Base-by-base conservation (phyloP, 352 stramenopile genomes). In the Globisporangium paroecandrum region DNA sequence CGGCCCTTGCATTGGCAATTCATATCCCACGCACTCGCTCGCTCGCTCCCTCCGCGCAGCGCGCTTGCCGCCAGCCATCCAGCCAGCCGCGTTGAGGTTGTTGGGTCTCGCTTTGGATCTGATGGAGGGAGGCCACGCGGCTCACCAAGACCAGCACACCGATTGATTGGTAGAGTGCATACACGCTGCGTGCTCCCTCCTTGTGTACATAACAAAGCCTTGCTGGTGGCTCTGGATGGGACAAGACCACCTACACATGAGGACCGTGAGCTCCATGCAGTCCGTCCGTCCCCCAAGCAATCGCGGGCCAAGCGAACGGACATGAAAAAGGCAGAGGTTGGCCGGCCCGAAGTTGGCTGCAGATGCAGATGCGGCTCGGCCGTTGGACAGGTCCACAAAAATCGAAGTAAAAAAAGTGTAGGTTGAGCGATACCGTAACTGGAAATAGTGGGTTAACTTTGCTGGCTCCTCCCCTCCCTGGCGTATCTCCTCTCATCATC, bases 331-430 rank as follows among this genome's bases (percentile, higher is more conserved):
- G 41, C 41, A 27, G 13, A 62, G 10, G 22, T 51, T 24, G 36
- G 58, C 34, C 10, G 22, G 34, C 24, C 22, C 0, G 4, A n/a
- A 18, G 12, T 7, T 47, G 4, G 25, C 13, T 29, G 25, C 29
- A 60, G 59, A 57, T 56, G 58, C 18, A 24, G 32, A 13, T 36
- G 24, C 15, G 15, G 58, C 38, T 64, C 20, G 24, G 36, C 41
- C 41, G 59, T 64, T 64, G 59, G 59, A 64, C 59, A 55, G 36
- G 29, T 32, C 22, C 41, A 49, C 41, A 49, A 49, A 49, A 22
- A 49, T 49, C 41, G 41, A 49, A 49, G 41, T 49, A 47, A 49
- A 49, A 64, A 64, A 64, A 64, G 59, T 64, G 59, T 64, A 64
- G 41, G 59, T 64, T 64, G 38, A 57, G 41, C 59, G 24, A 64